These are phyloP conservation scores for Heterobasidion irregulare DNA, from an alignment of 1,284 basidiomycete genomes.

Conservation along the genomic window DNA sequence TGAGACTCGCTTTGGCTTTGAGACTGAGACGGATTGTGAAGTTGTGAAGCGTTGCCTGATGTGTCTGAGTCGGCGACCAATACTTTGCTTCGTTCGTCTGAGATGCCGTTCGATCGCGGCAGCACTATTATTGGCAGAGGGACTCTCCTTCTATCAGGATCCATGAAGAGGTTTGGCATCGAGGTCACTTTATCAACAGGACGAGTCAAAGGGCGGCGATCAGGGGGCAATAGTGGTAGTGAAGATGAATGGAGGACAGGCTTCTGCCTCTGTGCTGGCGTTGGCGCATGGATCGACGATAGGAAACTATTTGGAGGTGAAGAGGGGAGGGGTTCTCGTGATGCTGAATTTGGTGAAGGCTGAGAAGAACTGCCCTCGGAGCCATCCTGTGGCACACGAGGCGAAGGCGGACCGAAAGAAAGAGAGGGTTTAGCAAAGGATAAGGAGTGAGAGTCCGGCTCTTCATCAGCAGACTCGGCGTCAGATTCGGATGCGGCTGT, in stretches of 20 bases:
- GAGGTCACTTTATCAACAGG: background rate
- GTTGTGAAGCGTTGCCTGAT: constrained; percentile 19
- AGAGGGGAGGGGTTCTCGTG: background rate
- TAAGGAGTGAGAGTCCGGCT: background rate
- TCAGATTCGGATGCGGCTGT: background rate
- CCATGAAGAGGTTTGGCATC: background rate
- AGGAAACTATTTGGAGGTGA: background rate
- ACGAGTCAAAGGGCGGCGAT: background rate
- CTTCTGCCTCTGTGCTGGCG: background rate
- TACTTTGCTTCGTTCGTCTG: constrained; percentile 27
- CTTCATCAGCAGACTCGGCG: background rate
- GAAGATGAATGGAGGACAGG: background rate
- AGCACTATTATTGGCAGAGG: constrained; percentile 2
- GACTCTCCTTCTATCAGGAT: constrained; percentile 1
- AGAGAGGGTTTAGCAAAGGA: background rate
- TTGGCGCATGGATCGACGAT: background rate
- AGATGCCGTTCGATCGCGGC: constrained; percentile 6
- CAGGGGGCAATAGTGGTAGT: background rate
- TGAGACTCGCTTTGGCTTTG: constrained; percentile 6
- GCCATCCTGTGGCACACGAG: background rate
- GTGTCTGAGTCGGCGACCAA: constrained; percentile 47
- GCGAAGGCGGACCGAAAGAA: background rate
- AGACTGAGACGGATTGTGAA: background rate
- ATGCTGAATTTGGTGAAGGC: background rate
- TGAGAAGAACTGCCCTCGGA: background rate